These are phyloP conservation scores for Rhodotorula toruloides DNA, from an alignment of 768 basidiomycete genomes.

Conservation along the genomic window DNA sequence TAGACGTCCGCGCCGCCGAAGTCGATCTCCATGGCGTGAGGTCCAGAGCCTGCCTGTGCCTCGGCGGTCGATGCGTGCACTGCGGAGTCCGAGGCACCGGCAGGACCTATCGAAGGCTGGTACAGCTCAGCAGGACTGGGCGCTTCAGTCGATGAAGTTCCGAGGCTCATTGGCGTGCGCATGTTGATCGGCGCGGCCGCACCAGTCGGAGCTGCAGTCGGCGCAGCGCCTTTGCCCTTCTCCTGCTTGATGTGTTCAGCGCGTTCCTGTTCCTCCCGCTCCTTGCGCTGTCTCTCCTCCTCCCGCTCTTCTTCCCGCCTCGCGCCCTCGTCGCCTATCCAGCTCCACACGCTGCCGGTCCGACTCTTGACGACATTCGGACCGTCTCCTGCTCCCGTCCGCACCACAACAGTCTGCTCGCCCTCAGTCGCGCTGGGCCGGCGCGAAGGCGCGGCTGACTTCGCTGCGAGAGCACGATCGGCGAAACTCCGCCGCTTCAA, in stretches of 20 bases:
- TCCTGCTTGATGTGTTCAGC: constrained; percentile 7
- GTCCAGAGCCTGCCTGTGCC: too few species aligned
- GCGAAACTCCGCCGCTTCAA: too few species aligned
- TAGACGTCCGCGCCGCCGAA: constrained; percentile 17
- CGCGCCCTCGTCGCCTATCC: constrained; percentile 25
- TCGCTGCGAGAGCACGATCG: too few species aligned
- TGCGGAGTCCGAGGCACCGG: too few species aligned
- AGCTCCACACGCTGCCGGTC: constrained; percentile 19
- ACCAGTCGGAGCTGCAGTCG: background rate
- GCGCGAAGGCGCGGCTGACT: too few species aligned
- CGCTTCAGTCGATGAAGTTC: constrained; percentile 31
- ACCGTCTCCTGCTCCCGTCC: background rate
- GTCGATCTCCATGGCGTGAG: constrained; percentile 3
- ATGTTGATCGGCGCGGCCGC: constrained; percentile 32
- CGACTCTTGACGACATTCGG: background rate
- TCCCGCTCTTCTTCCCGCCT: constrained; percentile 5
- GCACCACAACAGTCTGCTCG: too few species aligned
- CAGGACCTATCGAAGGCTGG: too few species aligned
- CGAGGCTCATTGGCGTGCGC: constrained; percentile 36
- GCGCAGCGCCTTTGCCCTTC: background rate
- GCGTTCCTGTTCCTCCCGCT: constrained; percentile 1
- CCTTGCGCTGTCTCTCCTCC: background rate
- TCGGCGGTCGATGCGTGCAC: too few species aligned
- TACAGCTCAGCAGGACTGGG: constrained; percentile 31
- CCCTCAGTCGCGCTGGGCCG: too few species aligned